Conservation (phyloP, 768 basidiomycete genomes). For the Boletellus ananiceps region DNA sequence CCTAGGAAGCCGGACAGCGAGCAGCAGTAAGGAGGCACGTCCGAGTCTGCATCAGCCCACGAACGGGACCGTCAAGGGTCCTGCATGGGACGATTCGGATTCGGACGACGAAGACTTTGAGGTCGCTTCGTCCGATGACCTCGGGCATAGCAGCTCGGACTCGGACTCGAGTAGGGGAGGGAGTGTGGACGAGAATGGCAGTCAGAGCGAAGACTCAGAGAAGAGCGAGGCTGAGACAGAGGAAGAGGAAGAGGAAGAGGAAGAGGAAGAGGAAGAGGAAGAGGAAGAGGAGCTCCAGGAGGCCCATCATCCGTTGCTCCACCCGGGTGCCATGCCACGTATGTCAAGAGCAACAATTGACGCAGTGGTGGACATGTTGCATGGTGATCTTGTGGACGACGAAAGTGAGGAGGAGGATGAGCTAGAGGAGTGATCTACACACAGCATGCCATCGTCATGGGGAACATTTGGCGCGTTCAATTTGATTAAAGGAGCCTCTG, state of each 20-base stretch:
- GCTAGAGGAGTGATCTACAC: slow-evolving; percentile 38
- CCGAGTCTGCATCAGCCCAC: neutral
- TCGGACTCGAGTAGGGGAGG: slow-evolving; percentile 27
- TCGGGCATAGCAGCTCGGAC: slow-evolving; percentile 37
- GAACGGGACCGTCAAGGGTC: slow-evolving; percentile 20
- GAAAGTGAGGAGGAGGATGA: slow-evolving; percentile 42
- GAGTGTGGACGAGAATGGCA: slow-evolving; percentile 30
- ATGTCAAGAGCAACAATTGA: slow-evolving; percentile 66
- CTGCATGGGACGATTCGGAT: slow-evolving; percentile 33
- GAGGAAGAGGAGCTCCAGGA: slow-evolving; percentile 47
- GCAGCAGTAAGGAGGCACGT: slow-evolving; percentile 3
- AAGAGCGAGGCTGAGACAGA: slow-evolving; percentile 36
- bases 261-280: slow-evolving; percentile 41
- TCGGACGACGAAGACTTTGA: slow-evolving; percentile 36
- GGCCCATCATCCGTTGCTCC: slow-evolving; percentile 56
- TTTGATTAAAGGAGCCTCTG: neutral
- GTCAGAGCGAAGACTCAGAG: slow-evolving; percentile 31
- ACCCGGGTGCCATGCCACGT: slow-evolving; percentile 61
- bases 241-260: slow-evolving; percentile 43
- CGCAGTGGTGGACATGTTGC: slow-evolving; percentile 61
- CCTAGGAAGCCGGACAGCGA: neutral
- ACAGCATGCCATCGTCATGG: neutral
- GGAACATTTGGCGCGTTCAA: neutral
- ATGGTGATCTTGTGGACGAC: slow-evolving; percentile 44
- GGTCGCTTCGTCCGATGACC: slow-evolving; percentile 36